phyloP scores from a whole-genome alignment of 2,329 filamentous ascomycete genomes.

The Colletotrichum liriopes region DNA sequence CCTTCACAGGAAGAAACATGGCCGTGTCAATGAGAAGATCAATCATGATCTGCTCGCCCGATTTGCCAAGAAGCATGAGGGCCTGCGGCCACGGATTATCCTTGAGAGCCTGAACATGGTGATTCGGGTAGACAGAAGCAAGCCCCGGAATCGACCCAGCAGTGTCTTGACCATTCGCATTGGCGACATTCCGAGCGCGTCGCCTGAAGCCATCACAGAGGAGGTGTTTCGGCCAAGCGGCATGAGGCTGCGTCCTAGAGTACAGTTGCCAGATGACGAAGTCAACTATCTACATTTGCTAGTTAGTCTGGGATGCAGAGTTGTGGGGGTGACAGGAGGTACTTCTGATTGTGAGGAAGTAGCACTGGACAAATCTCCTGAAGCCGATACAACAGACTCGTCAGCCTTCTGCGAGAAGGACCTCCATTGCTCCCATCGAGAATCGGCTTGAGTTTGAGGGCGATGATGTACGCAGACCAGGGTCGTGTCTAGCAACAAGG shows the following conservation, averaged over 20 bases:
- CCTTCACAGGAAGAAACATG: conserved; percentile 77
- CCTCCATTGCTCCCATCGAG: conserved; percentile 70
- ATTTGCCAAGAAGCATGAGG: conserved; percentile 80
- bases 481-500: conserved; percentile 76
- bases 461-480: conserved; percentile 71
- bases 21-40: conserved; percentile 83
- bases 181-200: conserved; percentile 51
- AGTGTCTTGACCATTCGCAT: conserved; percentile 48
- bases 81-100: conserved; percentile 81
- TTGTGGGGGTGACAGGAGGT: conserved; percentile 29
- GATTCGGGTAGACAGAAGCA: conserved; percentile 76
- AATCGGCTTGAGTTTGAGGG: conserved; percentile 47
- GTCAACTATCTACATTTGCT: conserved; percentile 76
- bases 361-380: conserved; percentile 60
- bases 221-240: conserved; percentile 76
- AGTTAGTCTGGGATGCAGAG: conserved; percentile 40
- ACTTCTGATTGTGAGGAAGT: conserved; percentile 77
- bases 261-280: conserved; percentile 86
- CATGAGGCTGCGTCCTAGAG: conserved; percentile 64
- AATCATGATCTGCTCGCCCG: conserved; percentile 84
- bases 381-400: conserved; percentile 69
- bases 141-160: conserved; percentile 73
- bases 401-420: conserved; percentile 75
- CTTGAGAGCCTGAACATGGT: conserved; percentile 79
- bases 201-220: conserved; percentile 87